A percentile compares a stretch with the other conserved stretches of the same genome.
These are phyloP conservation scores for Suillus americanus DNA, from an alignment of 768 basidiomycete species.

Conservation along the genomic window DNA sequence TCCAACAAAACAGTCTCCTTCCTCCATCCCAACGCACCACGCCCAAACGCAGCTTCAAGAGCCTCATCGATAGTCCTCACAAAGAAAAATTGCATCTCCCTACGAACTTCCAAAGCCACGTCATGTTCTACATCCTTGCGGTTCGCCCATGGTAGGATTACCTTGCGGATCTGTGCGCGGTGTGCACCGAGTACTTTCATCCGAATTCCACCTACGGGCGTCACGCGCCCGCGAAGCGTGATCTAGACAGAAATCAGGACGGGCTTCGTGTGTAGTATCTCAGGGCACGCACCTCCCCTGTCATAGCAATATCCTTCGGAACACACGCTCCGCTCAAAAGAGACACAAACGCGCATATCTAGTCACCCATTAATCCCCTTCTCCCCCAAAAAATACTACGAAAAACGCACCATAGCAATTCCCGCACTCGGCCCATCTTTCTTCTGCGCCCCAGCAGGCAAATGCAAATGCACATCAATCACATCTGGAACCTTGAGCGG, in stretches of 20 bases:
- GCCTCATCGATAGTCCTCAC: conserved; percentile 79
- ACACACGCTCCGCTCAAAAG: conserved; percentile 76
- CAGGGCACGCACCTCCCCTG: conserved; percentile 66
- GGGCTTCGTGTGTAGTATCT: not conserved
- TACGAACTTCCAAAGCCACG: conserved; percentile 67
- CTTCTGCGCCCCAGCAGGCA: conserved; percentile 88
- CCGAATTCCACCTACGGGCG: conserved; percentile 87
- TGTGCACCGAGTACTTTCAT: conserved; percentile 91
- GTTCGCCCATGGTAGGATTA: conserved; percentile 84
- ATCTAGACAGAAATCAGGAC: conserved; percentile 42
- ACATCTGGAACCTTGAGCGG: conserved; percentile 70
- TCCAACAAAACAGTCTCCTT: conserved; percentile 50
- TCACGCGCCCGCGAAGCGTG: conserved; percentile 79
- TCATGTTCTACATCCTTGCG: conserved; percentile 88
- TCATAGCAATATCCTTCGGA: conserved; percentile 78
- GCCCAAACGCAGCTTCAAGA: conserved; percentile 81
- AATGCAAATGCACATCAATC: conserved; percentile 85
- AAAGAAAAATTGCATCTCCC: conserved; percentile 80
- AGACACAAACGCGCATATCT: conserved; percentile 87
- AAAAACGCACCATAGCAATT: conserved; percentile 67
- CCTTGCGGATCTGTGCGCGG: conserved; percentile 77
- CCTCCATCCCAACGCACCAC: conserved; percentile 65
- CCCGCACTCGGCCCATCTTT: conserved; percentile 95
- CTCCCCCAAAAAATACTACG: not conserved
- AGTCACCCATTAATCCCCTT: not conserved